Conservation (phyloP, 139 green algal species). For the Penium margaritaceum region DNA sequence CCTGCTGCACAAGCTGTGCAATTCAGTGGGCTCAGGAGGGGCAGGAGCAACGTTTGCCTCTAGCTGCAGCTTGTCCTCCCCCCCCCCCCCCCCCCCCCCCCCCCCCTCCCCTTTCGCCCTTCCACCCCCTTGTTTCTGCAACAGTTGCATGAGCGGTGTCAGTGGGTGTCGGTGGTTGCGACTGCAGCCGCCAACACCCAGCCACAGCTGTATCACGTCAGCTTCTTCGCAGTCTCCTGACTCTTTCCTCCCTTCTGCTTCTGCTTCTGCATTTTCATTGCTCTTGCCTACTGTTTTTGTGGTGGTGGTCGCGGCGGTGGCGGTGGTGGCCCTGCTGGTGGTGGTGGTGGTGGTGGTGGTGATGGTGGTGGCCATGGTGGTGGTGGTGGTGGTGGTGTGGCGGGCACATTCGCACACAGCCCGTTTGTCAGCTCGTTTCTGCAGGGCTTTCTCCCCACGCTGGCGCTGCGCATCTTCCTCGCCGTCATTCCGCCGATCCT, state of each 20-base stretch:
- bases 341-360: too few species aligned
- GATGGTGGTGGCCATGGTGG: too few species aligned
- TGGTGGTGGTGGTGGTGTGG: too few species aligned
- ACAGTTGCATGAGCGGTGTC: too few species aligned
- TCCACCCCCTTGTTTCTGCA: background rate
- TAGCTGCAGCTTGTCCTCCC: background rate
- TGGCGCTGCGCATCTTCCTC: slow-evolving; percentile 44
- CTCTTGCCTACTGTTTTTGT: background rate
- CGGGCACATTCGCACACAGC: too few species aligned
- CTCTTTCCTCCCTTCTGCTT: too few species aligned
- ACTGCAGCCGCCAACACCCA: too few species aligned
- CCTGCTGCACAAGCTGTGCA: background rate
- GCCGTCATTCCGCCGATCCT: slow-evolving; percentile 35
- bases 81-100: background rate
- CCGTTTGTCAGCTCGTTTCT: slow-evolving; percentile 24
- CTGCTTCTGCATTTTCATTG: background rate
- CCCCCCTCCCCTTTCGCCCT: background rate
- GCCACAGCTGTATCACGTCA: too few species aligned
- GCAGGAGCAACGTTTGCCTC: background rate
- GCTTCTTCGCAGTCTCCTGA: too few species aligned
- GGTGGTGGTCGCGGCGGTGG: background rate
- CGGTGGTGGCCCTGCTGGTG: too few species aligned
- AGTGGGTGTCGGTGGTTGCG: too few species aligned
- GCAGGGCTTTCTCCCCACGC: slow-evolving; percentile 39
- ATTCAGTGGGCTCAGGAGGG: background rate